Base-by-base conservation (phyloP, 208 protist species). In the Crithidia thermophila region DNA sequence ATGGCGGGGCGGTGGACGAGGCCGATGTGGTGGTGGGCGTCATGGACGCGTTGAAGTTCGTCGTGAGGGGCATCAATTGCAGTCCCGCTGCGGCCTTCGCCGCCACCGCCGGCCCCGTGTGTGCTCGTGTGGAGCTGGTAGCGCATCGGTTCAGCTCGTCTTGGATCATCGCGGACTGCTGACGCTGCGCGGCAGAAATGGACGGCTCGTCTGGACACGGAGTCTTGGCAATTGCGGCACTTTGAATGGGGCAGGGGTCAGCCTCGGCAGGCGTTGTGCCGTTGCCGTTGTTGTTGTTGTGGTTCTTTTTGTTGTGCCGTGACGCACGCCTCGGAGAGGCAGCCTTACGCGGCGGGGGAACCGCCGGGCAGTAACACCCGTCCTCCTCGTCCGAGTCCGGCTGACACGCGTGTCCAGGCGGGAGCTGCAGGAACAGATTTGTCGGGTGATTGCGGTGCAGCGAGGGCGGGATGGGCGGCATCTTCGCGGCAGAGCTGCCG, bases 361-460 rank as follows among this genome's bases (percentile, higher is more conserved):
- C n/a, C n/a, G n/a, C n/a, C n/a, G n/a, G n/a, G n/a, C n/a, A n/a
- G n/a, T n/a, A n/a, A n/a, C n/a, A n/a, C n/a, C n/a, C 52, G 16
- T 46, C 27, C 27, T 61, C 42, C n/a, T 62, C 30, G 14, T 65
- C 67, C 23, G 56, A 53, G 16, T 65, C 49, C 0, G 39, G 23
- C 7, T 25, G 14, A 7, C 2, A n/a, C 34, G 2, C 21, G 31
- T 53, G 60, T 18, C 33, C 43, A 11, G 39, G 27, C n/a, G 59
- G 60, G 7, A 75, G 34, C 51, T 31, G 52, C 23, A 75, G 60
- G 33, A 63, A 57, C 2, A 75, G 37, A 37, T 75, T 57, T 2
- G 45, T 68, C 20, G 68, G 68, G 13, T 67, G 51, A 28, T 75
- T 37, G 14, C 68, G 68, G 25, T 75, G 68, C 0, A 67, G 51